Conservation (phyloP, 1,284 basidiomycete genomes). For the Bjerkandera adusta region DNA sequence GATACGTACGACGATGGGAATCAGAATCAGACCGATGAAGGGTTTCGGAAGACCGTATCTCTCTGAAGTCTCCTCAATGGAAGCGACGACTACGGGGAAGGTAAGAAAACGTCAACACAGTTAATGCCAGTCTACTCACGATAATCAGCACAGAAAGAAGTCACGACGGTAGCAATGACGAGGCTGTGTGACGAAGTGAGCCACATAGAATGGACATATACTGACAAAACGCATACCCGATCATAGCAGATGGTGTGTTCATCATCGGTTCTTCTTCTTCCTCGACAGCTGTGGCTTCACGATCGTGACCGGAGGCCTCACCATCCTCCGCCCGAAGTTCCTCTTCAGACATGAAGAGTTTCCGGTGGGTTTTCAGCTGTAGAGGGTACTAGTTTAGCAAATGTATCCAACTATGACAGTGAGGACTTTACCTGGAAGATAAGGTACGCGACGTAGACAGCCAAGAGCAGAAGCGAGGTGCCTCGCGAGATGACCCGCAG, state of each 20-base stretch:
- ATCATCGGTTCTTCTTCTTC: slow-evolving; percentile 60
- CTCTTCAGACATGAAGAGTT: slow-evolving; percentile 17
- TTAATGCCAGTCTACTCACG: slow-evolving; percentile 38
- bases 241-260: slow-evolving; percentile 64
- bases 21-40: slow-evolving; percentile 75
- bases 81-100: slow-evolving; percentile 66
- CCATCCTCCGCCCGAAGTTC: neutral
- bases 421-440: slow-evolving; percentile 64
- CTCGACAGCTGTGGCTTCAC: slow-evolving; percentile 24
- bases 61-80: slow-evolving; percentile 86
- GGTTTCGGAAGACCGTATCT: slow-evolving; percentile 80
- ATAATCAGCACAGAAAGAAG: slow-evolving; percentile 85
- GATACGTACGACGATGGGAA: slow-evolving; percentile 66
- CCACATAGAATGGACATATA: neutral
- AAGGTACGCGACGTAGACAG: slow-evolving; percentile 82
- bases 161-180: slow-evolving; percentile 70
- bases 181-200: slow-evolving; percentile 40
- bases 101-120: neutral
- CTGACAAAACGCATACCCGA: slow-evolving; percentile 41
- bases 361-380: slow-evolving; percentile 36
- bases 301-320: slow-evolving; percentile 19
- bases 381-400: slow-evolving; percentile 23
- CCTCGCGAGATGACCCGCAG: slow-evolving; percentile 81
- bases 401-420: neutral
- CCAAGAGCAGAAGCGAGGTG: slow-evolving; percentile 78